Base-by-base conservation (phyloP, 2,329 filamentous ascomycete genomes). In the Ophiostoma perfectum region DNA sequence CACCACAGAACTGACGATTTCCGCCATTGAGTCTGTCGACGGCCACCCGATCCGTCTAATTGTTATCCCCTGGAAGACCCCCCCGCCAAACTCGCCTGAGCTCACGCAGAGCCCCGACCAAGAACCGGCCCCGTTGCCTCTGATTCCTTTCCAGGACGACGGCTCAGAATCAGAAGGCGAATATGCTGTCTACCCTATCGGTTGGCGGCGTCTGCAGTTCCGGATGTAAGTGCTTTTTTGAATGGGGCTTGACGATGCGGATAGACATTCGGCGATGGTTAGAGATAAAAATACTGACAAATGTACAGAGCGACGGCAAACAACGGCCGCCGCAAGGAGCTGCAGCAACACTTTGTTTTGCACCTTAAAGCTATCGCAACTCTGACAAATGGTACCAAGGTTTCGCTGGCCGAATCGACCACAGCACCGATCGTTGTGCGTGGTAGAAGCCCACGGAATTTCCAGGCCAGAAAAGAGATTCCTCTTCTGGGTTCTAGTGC, bases 1-100 rank as follows among this genome's bases (percentile, higher is more conserved):
- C 71, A 90, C 84, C 71, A 91, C 94, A 77, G 93, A 98, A 77
- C 87, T 97, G 67, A 88, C 90, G 67, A 91, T 98, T 64, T 96
- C 92, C 5, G 94, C 94, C 8, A 96, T 93, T 65, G 94, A 98
- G 77, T 97, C 94, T 1, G 93, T 97, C 16, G 94, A 98, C 77
- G 92, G 92, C 45, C 94, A 97, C 74, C 81, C 91, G 0, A 92
- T 97, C 60, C 94, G 96, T 74, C 88, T 98, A 71, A 97, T 98
- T 71, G 95, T 95, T 7, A 96, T 98, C 70, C 94, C 94, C 0
- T 98, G 94, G 94, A 98, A 98, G 81, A 97, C 93, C 1, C 93
- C 93, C 1, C 91, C 90, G 41, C 91, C 91, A 66, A 91, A 89
- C 78, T 87, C 88, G 3, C 84, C 87, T n/a, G 86, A 90, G 72